Conservation (phyloP, 768 basidiomycete species). For the Tricholoma matsutake region DNA sequence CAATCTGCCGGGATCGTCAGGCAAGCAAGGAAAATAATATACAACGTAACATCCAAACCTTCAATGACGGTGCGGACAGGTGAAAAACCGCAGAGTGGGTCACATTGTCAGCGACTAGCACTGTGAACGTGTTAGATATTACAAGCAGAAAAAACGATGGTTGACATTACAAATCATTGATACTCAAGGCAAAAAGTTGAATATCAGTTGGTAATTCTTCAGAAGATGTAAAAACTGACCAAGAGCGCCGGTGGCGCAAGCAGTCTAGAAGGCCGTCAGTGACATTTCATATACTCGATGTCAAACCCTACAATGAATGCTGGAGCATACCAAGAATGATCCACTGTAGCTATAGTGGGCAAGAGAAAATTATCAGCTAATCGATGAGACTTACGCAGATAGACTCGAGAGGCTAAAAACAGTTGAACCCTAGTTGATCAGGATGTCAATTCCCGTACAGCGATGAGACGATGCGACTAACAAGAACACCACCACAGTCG, state of each 20-base stretch:
- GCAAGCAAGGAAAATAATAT: neutral
- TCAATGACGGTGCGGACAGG: neutral
- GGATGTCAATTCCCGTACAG: neutral
- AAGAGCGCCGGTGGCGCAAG: neutral
- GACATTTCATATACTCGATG: neutral
- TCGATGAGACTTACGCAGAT: neutral
- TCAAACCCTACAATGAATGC: neutral
- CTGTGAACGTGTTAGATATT: neutral
- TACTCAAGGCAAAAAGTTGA: neutral
- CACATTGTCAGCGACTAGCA: neutral
- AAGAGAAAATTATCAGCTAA: neutral
- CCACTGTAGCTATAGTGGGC: neutral
- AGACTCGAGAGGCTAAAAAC: neutral
- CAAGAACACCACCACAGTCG: neutral
- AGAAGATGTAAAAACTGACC: neutral
- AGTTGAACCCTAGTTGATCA: neutral
- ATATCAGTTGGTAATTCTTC: neutral
- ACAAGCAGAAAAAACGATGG: neutral
- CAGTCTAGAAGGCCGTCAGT: neutral
- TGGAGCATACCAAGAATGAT: neutral
- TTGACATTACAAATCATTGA: neutral
- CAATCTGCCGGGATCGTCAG: neutral
- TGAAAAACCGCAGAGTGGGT: neutral
- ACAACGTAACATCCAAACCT: neutral
- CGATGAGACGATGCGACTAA: neutral